Conservation (phyloP, 2,329 filamentous ascomycete genomes). For the Leptodontidium sp. region DNA sequence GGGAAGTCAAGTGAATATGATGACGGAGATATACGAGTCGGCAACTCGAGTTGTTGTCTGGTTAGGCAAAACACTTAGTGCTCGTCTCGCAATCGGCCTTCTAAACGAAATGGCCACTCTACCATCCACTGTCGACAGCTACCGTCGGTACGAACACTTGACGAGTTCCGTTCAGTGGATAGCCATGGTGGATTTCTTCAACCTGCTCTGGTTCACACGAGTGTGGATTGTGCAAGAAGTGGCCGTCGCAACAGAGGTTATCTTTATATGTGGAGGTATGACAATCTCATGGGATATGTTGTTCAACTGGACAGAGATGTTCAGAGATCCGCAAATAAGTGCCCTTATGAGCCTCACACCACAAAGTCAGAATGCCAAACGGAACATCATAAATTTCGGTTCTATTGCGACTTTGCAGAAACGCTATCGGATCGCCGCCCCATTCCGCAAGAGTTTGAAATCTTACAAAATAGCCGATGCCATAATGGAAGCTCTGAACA, state of each 20-base stretch:
- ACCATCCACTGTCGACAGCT: not conserved
- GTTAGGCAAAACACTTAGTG: not conserved
- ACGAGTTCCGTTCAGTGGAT: not conserved
- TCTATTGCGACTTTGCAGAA: not conserved
- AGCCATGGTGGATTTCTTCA: conserved; percentile 5
- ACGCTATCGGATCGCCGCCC: not conserved
- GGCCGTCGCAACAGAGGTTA: not conserved
- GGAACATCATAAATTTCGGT: not conserved
- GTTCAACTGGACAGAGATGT: not conserved
- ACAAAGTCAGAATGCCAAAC: not conserved
- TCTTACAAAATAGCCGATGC: not conserved
- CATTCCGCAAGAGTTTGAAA: not conserved
- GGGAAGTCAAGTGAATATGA: conserved; percentile 19
- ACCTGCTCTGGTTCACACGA: conserved; percentile 1
- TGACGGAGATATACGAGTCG: conserved; percentile 17
- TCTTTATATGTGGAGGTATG: conserved; percentile 18
- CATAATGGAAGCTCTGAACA: not conserved
- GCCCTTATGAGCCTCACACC: not conserved
- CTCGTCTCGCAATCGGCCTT: not conserved
- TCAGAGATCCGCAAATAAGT: conserved; percentile 6
- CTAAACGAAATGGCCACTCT: not conserved
- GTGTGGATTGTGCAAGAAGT: conserved; percentile 24
- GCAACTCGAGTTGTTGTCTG: conserved; percentile 20
- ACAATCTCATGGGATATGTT: not conserved
- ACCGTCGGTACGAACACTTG: not conserved